phyloP scores from a whole-genome alignment of 2,329 filamentous ascomycete species.

The Fusarium azukiicola region DNA sequence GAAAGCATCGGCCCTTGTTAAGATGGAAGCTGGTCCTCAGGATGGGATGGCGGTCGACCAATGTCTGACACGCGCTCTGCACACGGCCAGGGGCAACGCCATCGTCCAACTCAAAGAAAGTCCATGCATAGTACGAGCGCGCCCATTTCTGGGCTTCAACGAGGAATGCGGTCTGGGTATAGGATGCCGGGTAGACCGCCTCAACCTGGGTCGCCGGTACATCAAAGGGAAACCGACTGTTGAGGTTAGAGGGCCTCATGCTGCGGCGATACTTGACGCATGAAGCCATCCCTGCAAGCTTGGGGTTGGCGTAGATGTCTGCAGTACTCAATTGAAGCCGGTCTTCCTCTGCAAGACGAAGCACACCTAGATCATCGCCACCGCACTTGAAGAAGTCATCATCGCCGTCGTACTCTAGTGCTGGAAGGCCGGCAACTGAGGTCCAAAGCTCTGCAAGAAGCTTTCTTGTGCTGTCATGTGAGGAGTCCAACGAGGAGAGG shows the following conservation, averaged over 20 bases:
- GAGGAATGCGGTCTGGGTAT: neutral
- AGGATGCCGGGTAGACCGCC: neutral
- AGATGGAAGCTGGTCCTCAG: conserved; percentile 7
- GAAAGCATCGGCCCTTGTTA: neutral
- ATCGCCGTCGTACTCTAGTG: neutral
- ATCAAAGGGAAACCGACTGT: neutral
- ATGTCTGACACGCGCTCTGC: neutral
- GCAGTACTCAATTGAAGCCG: neutral
- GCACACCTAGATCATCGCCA: neutral
- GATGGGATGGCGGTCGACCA: neutral
- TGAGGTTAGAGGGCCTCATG: neutral
- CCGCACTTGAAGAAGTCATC: neutral
- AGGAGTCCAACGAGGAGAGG: neutral
- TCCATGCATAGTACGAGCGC: conserved; percentile 1
- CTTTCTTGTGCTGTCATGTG: neutral
- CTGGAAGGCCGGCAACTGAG: neutral
- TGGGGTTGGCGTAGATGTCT: neutral
- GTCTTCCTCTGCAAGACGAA: neutral
- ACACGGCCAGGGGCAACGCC: neutral
- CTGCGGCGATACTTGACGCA: neutral
- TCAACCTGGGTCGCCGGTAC: neutral
- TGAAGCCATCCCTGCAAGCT: neutral
- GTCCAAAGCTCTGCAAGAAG: neutral
- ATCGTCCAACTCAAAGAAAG: neutral
- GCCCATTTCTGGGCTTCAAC: conserved; percentile 2